Evolutionary conservation across 192 early-diverging fungal genomes (phyloP), one percentile per base, ranked within the genome.

Genomic region (Funneliformis mosseae): DNA sequence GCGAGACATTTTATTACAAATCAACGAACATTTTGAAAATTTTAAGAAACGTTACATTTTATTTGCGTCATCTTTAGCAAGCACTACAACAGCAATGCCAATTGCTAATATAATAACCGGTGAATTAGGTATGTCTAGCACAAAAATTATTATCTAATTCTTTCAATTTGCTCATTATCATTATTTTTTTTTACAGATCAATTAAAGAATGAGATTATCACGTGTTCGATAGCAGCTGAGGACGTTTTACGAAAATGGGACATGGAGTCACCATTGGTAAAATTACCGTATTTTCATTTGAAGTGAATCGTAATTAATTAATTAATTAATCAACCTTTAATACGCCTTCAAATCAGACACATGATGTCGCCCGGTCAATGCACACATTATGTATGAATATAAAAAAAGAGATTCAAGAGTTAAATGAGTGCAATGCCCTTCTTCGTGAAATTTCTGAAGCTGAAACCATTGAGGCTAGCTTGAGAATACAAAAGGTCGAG

Each of bases 401-500:
- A 4, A 78, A 67, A 27, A 64, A 78, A 78, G 64, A 64, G 9
- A 68, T 68, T 48, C 63, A 78, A 78, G 77, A 78, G 11, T 68
- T 78, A 27, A 68, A 68, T 38, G 64, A 67, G 10, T 78, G 77
- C 46, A 78, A 78, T 67, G 33, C 77, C 48, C 62, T 78, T 64
- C 27, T 78, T 43, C 62, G 14, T 5, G 63, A 41, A 78, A 68
- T 78, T 78, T 64, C 66, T 43, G 42, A 78, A 16, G 77, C 63
- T 11, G 77, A 78, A 50, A 78, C 59, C 8, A 23, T 78, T 4
- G 77, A 78, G n/a, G 25, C 50, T 12, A 78, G 77, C 25, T 48
- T 78, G 43, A 60, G 64, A 78, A 78, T 78, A n/a, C 63, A 78
- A 59, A 78, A 67, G 14, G 28, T 78, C 18, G 77, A 78, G 28